Evolutionary conservation across 148 eudicot genomes (phyloP).

Genomic region (Heliosperma pusillum): DNA sequence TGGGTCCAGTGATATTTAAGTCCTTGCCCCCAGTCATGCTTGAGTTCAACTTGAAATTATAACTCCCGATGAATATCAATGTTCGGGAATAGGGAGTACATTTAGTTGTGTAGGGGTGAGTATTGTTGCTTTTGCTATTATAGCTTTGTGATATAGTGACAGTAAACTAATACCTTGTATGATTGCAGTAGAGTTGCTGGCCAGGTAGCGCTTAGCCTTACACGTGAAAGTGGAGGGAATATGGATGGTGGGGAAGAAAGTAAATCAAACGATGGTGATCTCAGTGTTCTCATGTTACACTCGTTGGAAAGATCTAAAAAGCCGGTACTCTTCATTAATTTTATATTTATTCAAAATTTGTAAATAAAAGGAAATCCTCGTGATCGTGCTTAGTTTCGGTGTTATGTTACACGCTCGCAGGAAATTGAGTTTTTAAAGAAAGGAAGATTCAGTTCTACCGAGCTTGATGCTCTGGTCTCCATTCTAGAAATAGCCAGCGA

Average conservation of each 20-base stretch:
- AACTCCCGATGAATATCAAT: not conserved
- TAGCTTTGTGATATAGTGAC: not conserved
- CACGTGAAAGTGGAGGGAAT: conserved; percentile 31
- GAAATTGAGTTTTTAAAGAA: conserved; percentile 87
- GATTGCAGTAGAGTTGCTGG: conserved; percentile 81
- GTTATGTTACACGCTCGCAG: conserved; percentile 29
- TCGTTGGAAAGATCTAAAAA: conserved; percentile 76
- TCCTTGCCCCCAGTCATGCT: not conserved
- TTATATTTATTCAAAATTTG: not conserved
- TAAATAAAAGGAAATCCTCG: not conserved
- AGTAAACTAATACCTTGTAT: not conserved
- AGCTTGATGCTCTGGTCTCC: conserved; percentile 87
- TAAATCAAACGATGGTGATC: conserved; percentile 46
- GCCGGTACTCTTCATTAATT: conserved; percentile 45
- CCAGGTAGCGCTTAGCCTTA: conserved; percentile 71
- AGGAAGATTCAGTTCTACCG: conserved; percentile 63
- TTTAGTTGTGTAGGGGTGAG: not conserved
- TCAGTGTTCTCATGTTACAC: conserved; percentile 80
- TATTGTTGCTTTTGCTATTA: not conserved
- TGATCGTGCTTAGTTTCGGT: not conserved
- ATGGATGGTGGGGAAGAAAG: conserved; percentile 30
- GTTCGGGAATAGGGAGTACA: not conserved
- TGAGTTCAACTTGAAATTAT: not conserved
- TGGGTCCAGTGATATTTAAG: not conserved
- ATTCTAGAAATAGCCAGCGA: conserved; percentile 55